Conservation (phyloP, 257 asterid species). For the Fraxinus americana region DNA sequence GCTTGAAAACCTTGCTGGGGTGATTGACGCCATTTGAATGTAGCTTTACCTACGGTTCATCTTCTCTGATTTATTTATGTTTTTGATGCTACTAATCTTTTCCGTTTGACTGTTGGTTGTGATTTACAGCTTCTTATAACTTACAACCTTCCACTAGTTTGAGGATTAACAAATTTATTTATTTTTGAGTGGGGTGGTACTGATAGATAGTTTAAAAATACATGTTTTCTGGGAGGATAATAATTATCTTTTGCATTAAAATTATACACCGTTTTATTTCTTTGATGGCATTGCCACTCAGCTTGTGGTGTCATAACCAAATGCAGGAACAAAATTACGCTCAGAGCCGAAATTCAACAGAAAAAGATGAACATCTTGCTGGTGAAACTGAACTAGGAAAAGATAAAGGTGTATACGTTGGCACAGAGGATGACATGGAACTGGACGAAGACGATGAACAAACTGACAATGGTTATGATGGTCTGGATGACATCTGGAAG, state of each 20-base stretch:
- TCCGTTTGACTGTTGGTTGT: conserved; percentile 1
- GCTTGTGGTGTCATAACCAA: conserved; percentile 20
- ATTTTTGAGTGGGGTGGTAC: conserved; percentile 1
- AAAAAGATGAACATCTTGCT: conserved; percentile 27
- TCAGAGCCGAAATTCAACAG: conserved; percentile 33
- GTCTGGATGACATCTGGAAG: conserved; percentile 80
- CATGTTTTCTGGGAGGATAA: neutral
- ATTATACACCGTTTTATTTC: conserved; percentile 5
- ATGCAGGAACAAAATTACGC: conserved; percentile 35
- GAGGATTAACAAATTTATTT: neutral
- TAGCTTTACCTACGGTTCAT: neutral
- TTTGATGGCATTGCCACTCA: conserved; percentile 25
- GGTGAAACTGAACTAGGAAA: conserved; percentile 28
- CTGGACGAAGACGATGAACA: conserved; percentile 47
- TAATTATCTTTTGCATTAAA: conserved; percentile 4
- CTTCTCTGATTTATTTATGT: neutral
- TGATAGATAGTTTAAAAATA: neutral
- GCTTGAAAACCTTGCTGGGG: neutral
- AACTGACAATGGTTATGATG: conserved; percentile 57
- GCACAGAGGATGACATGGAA: conserved; percentile 54
- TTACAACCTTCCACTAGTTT: conserved; percentile 17
- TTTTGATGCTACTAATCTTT: neutral
- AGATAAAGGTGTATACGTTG: conserved; percentile 63
- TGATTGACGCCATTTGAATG: neutral
- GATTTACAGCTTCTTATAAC: conserved; percentile 20